These are phyloP conservation scores for Gamarada debralockiae DNA, from an alignment of 495 filamentous ascomycete species.

Conservation along the genomic window DNA sequence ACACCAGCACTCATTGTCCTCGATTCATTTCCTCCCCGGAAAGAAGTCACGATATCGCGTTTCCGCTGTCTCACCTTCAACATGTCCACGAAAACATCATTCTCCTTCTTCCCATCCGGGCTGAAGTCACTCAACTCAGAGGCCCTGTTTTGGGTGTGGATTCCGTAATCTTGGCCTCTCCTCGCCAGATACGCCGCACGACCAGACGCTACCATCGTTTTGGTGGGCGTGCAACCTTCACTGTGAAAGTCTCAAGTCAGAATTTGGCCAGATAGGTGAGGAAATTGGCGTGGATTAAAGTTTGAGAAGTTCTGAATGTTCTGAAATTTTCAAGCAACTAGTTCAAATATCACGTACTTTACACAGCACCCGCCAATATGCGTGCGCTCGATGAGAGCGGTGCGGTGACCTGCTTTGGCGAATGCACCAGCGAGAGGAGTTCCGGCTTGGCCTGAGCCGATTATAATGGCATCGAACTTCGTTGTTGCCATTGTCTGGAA, in stretches of 20 bases:
- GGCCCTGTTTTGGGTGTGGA: too few species aligned
- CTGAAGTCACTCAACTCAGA: not conserved
- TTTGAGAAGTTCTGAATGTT: too few species aligned
- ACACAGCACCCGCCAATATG: constrained; percentile 49
- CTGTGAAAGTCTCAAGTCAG: too few species aligned
- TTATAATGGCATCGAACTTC: constrained; percentile 38
- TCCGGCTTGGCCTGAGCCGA: constrained; percentile 47
- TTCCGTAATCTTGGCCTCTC: constrained; percentile 41
- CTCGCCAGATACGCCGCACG: constrained; percentile 39
- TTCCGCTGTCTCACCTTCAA: constrained; percentile 43
- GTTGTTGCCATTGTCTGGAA: constrained; percentile 1
- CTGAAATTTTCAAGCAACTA: too few species aligned
- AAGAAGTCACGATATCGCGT: constrained; percentile 47
- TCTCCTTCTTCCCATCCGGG: not conserved
- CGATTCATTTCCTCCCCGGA: constrained; percentile 39
- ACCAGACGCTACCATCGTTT: constrained; percentile 47
- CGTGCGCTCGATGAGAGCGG: constrained; percentile 37
- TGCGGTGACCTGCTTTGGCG: constrained; percentile 34
- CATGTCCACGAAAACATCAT: constrained; percentile 38
- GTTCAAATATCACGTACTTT: too few species aligned
- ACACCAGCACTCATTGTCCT: constrained; percentile 34
- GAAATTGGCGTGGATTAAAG: too few species aligned
- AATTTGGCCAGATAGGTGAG: too few species aligned
- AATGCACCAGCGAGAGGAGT: constrained; percentile 43
- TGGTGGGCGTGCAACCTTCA: constrained; percentile 53